Base-by-base conservation (phyloP, 257 asterid species). In the Rehmannia glutinosa region DNA sequence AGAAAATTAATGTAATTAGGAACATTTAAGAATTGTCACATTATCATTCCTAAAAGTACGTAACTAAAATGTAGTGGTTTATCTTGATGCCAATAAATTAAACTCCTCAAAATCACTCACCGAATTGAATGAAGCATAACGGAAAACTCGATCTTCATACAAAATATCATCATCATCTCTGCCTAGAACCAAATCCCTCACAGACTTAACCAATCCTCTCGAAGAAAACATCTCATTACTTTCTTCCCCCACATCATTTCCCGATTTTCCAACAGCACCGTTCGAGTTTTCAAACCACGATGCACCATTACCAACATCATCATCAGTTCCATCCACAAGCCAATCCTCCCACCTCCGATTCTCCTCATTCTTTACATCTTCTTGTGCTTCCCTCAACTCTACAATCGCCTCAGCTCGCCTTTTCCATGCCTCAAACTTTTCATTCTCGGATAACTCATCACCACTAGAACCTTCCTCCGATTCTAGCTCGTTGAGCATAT, bases 341-440 rank as follows among this genome's bases (percentile, higher is more conserved):
- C 99, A 94, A 50, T 94, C 97, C 75, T 94, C 99, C 99, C 99
- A 94, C 80, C 73, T 88, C 78, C 83, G 84, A 54, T 81, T 80
- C 82, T 88, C 96, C 84, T 91, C 96, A 65, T 93, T 90, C 88
- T 76, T 87, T 16, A 73, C 79, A 75, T 79, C 97, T 58, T 82
- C 85, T 54, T 88, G 97, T 23, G 97, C 99, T 74, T 90, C 97
- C 83, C 99, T 90, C 76, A 94, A 63, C 65, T 94, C 97, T 12
- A 84, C 78, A 68, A 94, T 94, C 0, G 96, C 90, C 86, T 93
- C 99, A 0, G 97, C 97, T 55, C 97, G 86, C 78, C 87, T 81
- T 66, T 74, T 90, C 99, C 99, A 94, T 3, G 91, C 96, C 83
- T 94, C 99, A 73, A 94, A 91, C 81, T 91, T 94, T 58, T 94